Evolutionary conservation across 1,139 yeast species (phyloP), one percentile per base, ranked within the genome.

Genomic region (Suhomyces yuchorum): DNA sequence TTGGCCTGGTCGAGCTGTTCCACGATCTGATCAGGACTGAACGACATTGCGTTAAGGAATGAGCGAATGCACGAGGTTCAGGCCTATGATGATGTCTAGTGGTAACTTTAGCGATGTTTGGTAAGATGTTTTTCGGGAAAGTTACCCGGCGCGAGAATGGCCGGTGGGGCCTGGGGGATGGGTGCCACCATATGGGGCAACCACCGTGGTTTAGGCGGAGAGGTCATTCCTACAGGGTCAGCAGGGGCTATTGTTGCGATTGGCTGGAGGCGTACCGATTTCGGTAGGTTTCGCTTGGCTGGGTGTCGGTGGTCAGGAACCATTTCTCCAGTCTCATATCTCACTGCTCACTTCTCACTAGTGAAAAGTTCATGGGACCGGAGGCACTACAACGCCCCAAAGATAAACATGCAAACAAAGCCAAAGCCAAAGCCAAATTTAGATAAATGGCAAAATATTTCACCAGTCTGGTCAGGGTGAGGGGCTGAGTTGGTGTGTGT

Each of bases 1-100:
- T 75, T 73, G 17, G 87, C 87, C 60, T 80, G 79, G 41, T 71
- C 62, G 44, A 82, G 70, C 52, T 77, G 82, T 23, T 66, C 73
- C 42, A 74, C 64, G 43, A 56, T 52, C 41, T 55, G 56, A 24
- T 48, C 51, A 15, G 57, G 55, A 17, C 49, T 48, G 50, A 54
- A 54, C 39, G 54, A 52, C 55, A 52, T 51, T 41, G 36, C 35
- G 26, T 12, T 7, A 9, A 14, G 22, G 30, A 35, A 19, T 18
- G 26, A 28, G 35, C 34, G 39, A 17, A 8, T n/a, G 30, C 24
- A 20, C 42, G 42, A 22, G 22, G 23, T 37, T 20, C 35, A 14
- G 18, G 17, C 34, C 34, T 14, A 15, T 30, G 34, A 30, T 19
- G 37, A 20, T 44, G 43, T 26, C 26, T 32, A 40, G 32, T 37